A percentile compares a stretch with the other conserved stretches of the same genome.
phyloP scores from a whole-genome alignment of 2,329 filamentous ascomycete genomes.

The Berkeleyomyces basicola region DNA sequence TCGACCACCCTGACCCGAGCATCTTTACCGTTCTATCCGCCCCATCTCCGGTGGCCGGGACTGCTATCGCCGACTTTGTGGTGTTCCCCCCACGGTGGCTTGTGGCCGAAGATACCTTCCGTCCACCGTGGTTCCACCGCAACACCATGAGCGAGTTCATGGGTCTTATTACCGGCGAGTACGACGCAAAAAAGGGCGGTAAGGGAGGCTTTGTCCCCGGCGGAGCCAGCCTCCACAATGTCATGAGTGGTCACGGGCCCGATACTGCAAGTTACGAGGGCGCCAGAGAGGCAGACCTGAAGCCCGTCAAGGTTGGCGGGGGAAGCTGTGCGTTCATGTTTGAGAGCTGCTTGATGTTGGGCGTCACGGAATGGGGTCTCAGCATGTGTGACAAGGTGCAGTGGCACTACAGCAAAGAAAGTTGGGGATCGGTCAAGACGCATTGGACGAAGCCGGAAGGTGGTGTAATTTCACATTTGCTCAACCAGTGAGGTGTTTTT shows the following conservation, averaged over 20 bases:
- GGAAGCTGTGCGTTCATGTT: slow-evolving; percentile 54
- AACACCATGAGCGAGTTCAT: slow-evolving; percentile 53
- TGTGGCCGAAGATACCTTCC: slow-evolving; percentile 51
- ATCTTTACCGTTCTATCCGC: slow-evolving; percentile 60
- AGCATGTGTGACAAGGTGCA: slow-evolving; percentile 41
- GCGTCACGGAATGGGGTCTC: slow-evolving; percentile 54
- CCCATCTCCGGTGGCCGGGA: slow-evolving; percentile 41
- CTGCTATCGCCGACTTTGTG: slow-evolving; percentile 53
- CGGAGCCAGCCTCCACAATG: slow-evolving; percentile 48
- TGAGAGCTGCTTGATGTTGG: slow-evolving; percentile 52
- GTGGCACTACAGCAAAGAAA: slow-evolving; percentile 61
- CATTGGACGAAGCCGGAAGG: slow-evolving; percentile 37
- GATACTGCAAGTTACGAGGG: slow-evolving; percentile 40
- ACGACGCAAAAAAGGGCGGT: slow-evolving; percentile 43
- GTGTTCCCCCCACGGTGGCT: slow-evolving; percentile 59
- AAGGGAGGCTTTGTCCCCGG: slow-evolving; percentile 39
- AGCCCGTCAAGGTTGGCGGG: slow-evolving; percentile 39
- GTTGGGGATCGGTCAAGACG: slow-evolving; percentile 54
- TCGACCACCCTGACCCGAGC: slow-evolving; percentile 61
- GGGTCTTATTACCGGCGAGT: slow-evolving; percentile 40
- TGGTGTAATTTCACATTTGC: background rate
- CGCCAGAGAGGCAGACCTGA: slow-evolving; percentile 36
- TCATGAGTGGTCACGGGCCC: slow-evolving; percentile 52
- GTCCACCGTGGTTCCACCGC: slow-evolving; percentile 56
- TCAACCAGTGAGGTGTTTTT: background rate